Percentiles rank a stretch among this genome's conserved stretches.
Conservation (phyloP, 305 asterid species). For the Rubia balearica region DNA sequence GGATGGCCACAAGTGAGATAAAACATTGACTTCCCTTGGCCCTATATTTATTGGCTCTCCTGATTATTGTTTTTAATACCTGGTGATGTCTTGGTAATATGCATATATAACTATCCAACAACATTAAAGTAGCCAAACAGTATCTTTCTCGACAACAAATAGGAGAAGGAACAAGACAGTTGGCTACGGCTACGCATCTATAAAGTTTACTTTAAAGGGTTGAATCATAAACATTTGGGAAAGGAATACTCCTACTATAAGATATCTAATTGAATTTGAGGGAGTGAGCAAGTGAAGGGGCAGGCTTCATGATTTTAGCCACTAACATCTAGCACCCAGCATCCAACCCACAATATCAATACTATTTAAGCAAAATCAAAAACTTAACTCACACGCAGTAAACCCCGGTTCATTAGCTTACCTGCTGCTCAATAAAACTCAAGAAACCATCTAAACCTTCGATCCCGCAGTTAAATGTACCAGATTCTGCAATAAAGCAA, state of each 20-base stretch:
- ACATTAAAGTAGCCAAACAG: not conserved
- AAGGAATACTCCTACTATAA: not conserved
- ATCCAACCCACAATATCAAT: not conserved
- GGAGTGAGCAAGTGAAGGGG: not conserved
- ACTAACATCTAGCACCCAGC: not conserved
- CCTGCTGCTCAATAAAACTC: constrained; percentile 59
- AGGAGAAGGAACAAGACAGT: not conserved
- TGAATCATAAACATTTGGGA: not conserved
- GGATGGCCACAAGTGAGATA: not conserved
- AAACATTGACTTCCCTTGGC: not conserved
- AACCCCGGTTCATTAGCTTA: not conserved
- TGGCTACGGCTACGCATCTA: not conserved
- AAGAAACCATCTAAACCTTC: constrained; percentile 52
- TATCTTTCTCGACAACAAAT: not conserved
- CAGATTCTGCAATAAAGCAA: constrained; percentile 38
- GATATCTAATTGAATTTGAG: not conserved
- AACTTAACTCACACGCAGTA: not conserved
- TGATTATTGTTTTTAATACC: not conserved
- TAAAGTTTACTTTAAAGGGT: not conserved
- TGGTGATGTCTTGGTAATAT: not conserved
- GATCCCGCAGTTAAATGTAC: constrained; percentile 45
- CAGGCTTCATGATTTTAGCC: not conserved
- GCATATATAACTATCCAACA: not conserved
- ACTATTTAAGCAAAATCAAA: not conserved
- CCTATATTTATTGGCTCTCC: not conserved